Evolutionary conservation across 352 stramenopile genomes (phyloP), one percentile per base, ranked within the genome.

Genomic region (Pythium folliculosum): DNA sequence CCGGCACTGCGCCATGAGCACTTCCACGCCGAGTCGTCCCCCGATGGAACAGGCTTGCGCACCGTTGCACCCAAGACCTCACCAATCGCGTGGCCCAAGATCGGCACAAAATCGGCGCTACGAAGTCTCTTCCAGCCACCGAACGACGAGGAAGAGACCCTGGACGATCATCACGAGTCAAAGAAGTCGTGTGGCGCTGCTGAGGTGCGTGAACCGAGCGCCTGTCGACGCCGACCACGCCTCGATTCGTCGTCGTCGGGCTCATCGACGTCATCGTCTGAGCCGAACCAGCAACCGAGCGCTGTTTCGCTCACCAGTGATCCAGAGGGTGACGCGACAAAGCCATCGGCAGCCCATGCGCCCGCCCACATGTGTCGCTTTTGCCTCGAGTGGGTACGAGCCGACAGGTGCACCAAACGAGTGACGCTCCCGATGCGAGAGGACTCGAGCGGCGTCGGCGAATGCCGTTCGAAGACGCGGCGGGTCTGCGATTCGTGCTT

Each of bases 71-170:
- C 63, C 14, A 51, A 14, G 21, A 38, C 54, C 13, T 70, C 63
- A 21, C 63, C 63, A 21, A 55, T 70, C 54, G 48, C 60, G 54
- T 70, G 63, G 63, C 54, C 63, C 19, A 59, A 55, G 25, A 21
- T 64, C 23, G 47, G 63, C 2, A 17, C 40, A 3, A 51, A 64
- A 25, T 13, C 55, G 19, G 54, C 63, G 12, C 38, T 54, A 1
- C 54, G 63, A 13, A 51, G 54, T 43, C 48, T 70, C 5, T 70
- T 70, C 32, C 49, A 38, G 21, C 35, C 54, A 47, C 17, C 22
- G 35, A 45, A 25, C 23, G 48, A 37, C 0, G 32, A 66, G 12
- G 58, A 55, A 40, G 35, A 40, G 35, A 13, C 8, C 35, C 1
- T 40, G 1, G 8, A 14, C 35, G 35, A 40, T 40, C 35, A 16